Evolutionary conservation across 768 basidiomycete genomes (phyloP).

Genomic region (Albatrellus ellisii): DNA sequence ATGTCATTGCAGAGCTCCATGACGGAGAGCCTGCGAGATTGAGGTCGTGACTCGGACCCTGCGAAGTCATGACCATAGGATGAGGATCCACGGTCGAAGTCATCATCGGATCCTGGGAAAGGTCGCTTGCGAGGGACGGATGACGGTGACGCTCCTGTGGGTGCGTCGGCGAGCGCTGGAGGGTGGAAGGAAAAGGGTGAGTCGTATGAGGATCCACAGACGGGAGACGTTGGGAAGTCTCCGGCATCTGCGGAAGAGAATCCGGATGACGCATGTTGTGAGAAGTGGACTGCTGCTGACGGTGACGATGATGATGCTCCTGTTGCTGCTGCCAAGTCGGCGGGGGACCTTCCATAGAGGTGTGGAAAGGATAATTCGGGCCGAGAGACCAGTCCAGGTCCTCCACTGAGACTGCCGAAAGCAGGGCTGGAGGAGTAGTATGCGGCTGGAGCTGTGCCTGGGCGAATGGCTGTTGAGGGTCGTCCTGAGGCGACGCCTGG

Average conservation of each 20-base stretch:
- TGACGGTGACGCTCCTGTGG: constrained; percentile 1
- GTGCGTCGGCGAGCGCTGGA: constrained; percentile 31
- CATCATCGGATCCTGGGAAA: constrained; percentile 43
- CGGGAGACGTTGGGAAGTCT: constrained; percentile 16
- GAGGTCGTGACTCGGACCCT: constrained; percentile 61
- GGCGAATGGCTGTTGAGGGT: constrained; percentile 48
- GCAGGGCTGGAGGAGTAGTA: constrained; percentile 35
- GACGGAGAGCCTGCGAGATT: constrained; percentile 70
- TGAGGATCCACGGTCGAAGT: constrained; percentile 11
- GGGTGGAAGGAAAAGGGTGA: constrained; percentile 75
- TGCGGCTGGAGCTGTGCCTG: constrained; percentile 60
- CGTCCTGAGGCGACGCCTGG: constrained; percentile 36
- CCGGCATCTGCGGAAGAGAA: constrained; percentile 19
- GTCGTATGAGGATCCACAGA: constrained; percentile 27
- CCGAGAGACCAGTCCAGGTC: constrained; percentile 31
- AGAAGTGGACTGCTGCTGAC: constrained; percentile 25
- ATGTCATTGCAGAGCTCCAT: constrained; percentile 83
- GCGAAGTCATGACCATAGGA: constrained; percentile 12
- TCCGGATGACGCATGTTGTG: constrained; percentile 16
- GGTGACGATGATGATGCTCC: constrained; percentile 15
- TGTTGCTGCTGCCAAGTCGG: constrained; percentile 5
- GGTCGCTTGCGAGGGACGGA: constrained; percentile 49
- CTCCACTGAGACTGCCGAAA: constrained; percentile 26
- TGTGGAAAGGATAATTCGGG: constrained; percentile 5
- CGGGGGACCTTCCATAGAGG: constrained; percentile 4